phyloP scores from a whole-genome alignment of 140 eudicot genomes.

The Senecio squalidus region DNA sequence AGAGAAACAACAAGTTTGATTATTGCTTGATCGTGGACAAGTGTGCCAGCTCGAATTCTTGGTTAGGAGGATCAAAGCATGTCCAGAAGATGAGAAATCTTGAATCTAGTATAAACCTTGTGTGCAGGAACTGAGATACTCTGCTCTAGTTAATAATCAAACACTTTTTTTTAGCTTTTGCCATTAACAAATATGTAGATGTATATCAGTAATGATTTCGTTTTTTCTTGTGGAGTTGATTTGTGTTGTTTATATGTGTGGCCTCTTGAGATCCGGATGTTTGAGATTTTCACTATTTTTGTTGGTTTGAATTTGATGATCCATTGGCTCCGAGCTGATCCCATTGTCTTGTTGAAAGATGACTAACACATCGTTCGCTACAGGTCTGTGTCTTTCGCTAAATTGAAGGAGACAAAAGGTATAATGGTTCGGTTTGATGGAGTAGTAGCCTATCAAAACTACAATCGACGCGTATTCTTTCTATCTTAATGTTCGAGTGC shows the following conservation, averaged over 20 bases:
- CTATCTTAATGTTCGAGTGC: too few relatives aligned
- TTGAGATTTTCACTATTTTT: slow-evolving; percentile 12
- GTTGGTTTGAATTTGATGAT: slow-evolving; percentile 17
- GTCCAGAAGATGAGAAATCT: background rate
- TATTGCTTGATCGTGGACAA: slow-evolving; percentile 1
- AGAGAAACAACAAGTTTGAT: slow-evolving; percentile 9
- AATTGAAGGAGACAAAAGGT: background rate
- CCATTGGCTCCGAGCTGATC: slow-evolving; percentile 1
- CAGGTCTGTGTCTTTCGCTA: background rate
- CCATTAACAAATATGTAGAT: slow-evolving; percentile 8
- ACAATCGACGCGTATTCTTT: too few relatives aligned
- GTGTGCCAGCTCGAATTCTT: background rate
- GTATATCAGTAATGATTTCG: background rate
- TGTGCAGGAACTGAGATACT: slow-evolving; percentile 9
- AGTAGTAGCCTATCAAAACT: background rate
- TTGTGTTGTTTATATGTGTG: background rate
- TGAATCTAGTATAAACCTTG: background rate
- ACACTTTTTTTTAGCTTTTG: slow-evolving; percentile 11
- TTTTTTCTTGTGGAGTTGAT: slow-evolving; percentile 7
- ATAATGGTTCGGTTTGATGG: background rate
- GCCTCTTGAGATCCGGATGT: slow-evolving; percentile 21
- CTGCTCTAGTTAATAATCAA: background rate
- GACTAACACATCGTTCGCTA: background rate
- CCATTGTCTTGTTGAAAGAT: background rate
- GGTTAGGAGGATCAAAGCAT: background rate